Percentiles rank a stretch among this genome's conserved stretches.
phyloP scores from a whole-genome alignment of 257 asterid genomes.

The Solanum corneliomulleri region DNA sequence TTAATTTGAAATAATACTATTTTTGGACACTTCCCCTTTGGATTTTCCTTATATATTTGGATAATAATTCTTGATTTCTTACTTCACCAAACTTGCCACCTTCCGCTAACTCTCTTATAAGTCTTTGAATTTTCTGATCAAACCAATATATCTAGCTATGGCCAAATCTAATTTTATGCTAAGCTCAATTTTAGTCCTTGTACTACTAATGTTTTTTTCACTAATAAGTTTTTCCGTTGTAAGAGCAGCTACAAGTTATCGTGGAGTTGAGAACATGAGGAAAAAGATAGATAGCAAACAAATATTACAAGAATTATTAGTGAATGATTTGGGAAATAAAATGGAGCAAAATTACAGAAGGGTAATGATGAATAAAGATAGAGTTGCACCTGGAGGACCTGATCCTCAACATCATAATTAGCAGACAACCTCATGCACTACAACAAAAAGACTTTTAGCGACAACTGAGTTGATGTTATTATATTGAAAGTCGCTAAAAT shows the following conservation, averaged over 20 bases:
- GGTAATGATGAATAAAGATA: constrained; percentile 5
- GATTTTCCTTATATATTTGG: constrained; percentile 17
- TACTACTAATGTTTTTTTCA: constrained; percentile 14
- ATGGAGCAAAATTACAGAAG: constrained; percentile 4
- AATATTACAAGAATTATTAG: constrained; percentile 18
- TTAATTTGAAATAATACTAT: neutral
- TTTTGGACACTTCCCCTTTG: neutral
- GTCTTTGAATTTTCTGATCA: neutral
- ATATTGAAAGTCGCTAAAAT: too few species aligned
- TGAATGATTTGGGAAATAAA: constrained; percentile 1
- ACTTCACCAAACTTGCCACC: neutral
- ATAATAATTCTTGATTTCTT: constrained; percentile 1
- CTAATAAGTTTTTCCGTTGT: neutral
- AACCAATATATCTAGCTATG: constrained; percentile 7
- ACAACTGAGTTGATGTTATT: too few species aligned
- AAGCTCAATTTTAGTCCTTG: constrained; percentile 3
- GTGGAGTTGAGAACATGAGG: constrained; percentile 10
- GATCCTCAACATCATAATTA: constrained; percentile 47
- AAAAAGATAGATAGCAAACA: constrained; percentile 20
- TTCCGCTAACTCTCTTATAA: neutral
- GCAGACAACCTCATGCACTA: neutral
- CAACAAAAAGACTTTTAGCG: neutral
- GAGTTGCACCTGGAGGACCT: constrained; percentile 25
- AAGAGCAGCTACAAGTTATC: constrained; percentile 13
- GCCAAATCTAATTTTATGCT: constrained; percentile 8